Evolutionary conservation across 305 asterid genomes (phyloP), one percentile per base, ranked within the genome.

Genomic region (Caryopteris hybrid): DNA sequence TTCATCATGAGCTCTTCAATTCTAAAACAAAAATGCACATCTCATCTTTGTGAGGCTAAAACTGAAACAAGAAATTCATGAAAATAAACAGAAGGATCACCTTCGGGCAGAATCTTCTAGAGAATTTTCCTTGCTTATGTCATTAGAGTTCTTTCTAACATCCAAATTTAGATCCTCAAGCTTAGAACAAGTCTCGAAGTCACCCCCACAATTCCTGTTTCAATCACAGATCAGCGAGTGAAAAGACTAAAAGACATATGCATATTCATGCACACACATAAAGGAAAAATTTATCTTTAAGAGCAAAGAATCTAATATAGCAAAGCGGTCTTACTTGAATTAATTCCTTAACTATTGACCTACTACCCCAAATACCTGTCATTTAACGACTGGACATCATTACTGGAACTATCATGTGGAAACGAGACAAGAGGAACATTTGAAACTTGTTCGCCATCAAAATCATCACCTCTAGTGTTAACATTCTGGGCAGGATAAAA

Each of bases 91-190:
- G 71, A 62, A 53, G 61, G 63, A 79, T 77, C 82, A 88, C 97
- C 95, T 85, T 82, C 53, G 55, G 29, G 61, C 36, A 64, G 68
- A 69, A 79, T 86, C 85, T 76, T 84, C 87, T 13, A 77, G 79
- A 59, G 77, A 66, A 74, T 59, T 74, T 68, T 70, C 87, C 73
- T 70, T 74, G 74, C 76, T 80, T 53, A 61, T 63, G 73, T 72
- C 91, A 68, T 65, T 66, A 50, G 86, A 71, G 70, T 76, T 73
- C 76, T 77, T 85, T 75, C 86, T 78, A 76, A 93, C 87, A 76
- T 86, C 92, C 89, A 93, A 87, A 79, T 92, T 86, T 70, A 92
- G 85, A 77, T 83, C 95, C 88, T 73, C 95, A 59, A 88, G 91
- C 91, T 88, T 90, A 88, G 92, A 86, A 81, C 85, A 90, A 73